A percentile compares a stretch with the other conserved stretches of the same genome.
These are phyloP conservation scores for Colletotrichum camelliae DNA, from an alignment of 2,329 filamentous ascomycete species.

Conservation along the genomic window DNA sequence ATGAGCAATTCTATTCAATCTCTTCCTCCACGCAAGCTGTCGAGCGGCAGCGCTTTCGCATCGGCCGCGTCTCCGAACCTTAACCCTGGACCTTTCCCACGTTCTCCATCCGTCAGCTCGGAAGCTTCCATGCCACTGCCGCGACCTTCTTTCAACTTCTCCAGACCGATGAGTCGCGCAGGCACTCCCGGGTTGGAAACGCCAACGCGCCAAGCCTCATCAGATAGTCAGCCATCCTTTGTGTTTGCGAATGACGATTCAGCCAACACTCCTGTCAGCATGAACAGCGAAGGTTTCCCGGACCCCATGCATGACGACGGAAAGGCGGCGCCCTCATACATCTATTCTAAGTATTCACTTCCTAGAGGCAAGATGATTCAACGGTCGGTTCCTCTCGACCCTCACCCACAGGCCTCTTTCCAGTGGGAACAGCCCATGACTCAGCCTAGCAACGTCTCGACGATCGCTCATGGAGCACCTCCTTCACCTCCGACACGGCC, in stretches of 20 bases:
- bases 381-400: conserved; percentile 66
- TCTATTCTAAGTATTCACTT: conserved; percentile 83
- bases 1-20: conserved; percentile 63
- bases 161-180: conserved; percentile 81
- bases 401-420: conserved; percentile 57
- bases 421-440: conserved; percentile 65
- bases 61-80: conserved; percentile 60
- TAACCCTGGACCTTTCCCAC: conserved; percentile 58
- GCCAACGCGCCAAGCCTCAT: conserved; percentile 67
- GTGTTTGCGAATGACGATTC: conserved; percentile 65
- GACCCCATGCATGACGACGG: conserved; percentile 54
- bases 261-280: conserved; percentile 73
- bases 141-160: conserved; percentile 90
- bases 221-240: conserved; percentile 71
- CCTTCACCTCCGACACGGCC: conserved; percentile 67
- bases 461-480: conserved; percentile 52
- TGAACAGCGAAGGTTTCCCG: conserved; percentile 72
- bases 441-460: conserved; percentile 46
- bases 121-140: conserved; percentile 75
- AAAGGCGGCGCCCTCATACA: conserved; percentile 73
- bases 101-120: conserved; percentile 86
- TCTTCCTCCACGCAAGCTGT: conserved; percentile 77
- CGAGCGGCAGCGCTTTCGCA: conserved; percentile 62
- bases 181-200: conserved; percentile 64
- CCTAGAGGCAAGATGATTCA: conserved; percentile 84